phyloP scores from a whole-genome alignment of 352 stramenopile species.

The Phytophthora fragariae region DNA sequence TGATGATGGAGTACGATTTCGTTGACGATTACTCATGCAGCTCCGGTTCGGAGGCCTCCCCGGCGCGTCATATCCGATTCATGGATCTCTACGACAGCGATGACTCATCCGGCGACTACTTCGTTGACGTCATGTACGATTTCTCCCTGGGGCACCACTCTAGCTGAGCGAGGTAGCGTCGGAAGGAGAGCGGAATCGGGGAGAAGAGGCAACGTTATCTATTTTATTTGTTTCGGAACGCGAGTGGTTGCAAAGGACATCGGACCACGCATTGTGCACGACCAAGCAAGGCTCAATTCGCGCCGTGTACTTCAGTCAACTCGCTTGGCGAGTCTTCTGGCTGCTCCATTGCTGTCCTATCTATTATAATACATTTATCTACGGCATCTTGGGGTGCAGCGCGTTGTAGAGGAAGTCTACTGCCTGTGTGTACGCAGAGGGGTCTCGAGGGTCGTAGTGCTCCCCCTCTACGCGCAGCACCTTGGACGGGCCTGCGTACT shows the following conservation, averaged over 20 bases:
- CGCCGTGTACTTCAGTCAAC: constrained; percentile 15
- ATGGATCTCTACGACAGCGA: constrained; percentile 65
- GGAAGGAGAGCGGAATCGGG: neutral
- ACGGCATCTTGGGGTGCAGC: constrained; percentile 48
- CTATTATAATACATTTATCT: constrained; percentile 23
- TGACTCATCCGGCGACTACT: constrained; percentile 57
- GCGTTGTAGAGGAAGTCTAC: constrained; percentile 71
- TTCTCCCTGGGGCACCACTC: constrained; percentile 41
- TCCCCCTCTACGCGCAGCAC: constrained; percentile 65
- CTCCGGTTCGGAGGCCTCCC: constrained; percentile 56
- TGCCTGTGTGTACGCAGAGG: constrained; percentile 56
- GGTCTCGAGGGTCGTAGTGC: constrained; percentile 65
- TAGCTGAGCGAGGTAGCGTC: constrained; percentile 13
- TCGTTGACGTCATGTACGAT: constrained; percentile 78
- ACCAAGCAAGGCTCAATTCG: constrained; percentile 11
- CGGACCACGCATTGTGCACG: neutral
- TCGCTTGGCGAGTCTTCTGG: constrained; percentile 11
- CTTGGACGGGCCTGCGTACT: constrained; percentile 69
- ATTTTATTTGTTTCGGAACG: constrained; percentile 27
- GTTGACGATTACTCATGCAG: constrained; percentile 68
- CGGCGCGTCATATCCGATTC: constrained; percentile 68
- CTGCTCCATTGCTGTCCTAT: constrained; percentile 15
- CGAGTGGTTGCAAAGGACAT: neutral
- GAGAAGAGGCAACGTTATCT: constrained; percentile 18
- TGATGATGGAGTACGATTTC: constrained; percentile 83